These are phyloP conservation scores for Wickerhamomyces sydowiorum DNA, from an alignment of 805 yeast genomes.

Conservation along the genomic window DNA sequence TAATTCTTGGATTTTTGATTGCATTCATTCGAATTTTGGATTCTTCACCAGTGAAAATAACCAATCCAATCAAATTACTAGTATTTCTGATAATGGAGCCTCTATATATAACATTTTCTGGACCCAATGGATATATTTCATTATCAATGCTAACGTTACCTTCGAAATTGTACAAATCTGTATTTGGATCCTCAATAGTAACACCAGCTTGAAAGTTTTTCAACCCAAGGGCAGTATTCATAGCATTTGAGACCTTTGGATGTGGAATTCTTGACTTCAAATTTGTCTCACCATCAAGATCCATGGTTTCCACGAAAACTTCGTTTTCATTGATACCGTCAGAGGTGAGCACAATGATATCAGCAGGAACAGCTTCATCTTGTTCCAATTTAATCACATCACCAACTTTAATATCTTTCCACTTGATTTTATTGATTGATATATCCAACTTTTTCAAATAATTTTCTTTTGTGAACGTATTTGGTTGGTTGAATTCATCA, in stretches of 20 bases:
- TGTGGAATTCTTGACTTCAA: conserved; percentile 71
- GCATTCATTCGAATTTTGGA: conserved; percentile 95
- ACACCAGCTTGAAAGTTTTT: conserved; percentile 46
- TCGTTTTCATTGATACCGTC: conserved; percentile 51
- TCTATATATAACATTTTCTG: conserved; percentile 82
- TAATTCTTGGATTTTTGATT: conserved; percentile 78
- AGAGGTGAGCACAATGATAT: conserved; percentile 65
- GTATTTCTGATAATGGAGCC: conserved; percentile 91
- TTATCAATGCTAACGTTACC: conserved; percentile 51
- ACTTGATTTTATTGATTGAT: conserved; percentile 27
- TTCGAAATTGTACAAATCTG: conserved; percentile 86
- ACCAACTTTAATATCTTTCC: conserved; percentile 88
- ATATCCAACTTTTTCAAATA: conserved; percentile 19
- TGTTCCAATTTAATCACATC: conserved; percentile 66
- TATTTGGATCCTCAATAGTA: conserved; percentile 85
- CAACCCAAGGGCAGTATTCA: conserved; percentile 46
- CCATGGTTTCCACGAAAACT: conserved; percentile 89
- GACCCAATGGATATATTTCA: conserved; percentile 53
- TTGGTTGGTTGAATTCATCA: conserved; percentile 9
- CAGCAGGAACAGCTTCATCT: conserved; percentile 96
- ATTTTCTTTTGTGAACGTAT: conserved; percentile 24
- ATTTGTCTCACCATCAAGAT: conserved; percentile 95
- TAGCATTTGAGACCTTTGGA: conserved; percentile 47
- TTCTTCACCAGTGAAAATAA: conserved; percentile 92
- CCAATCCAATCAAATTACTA: conserved; percentile 65